A percentile compares a stretch with the other conserved stretches of the same genome.
Conservation (phyloP, 2,329 filamentous ascomycete species). For the Aspergillus glaucus region DNA sequence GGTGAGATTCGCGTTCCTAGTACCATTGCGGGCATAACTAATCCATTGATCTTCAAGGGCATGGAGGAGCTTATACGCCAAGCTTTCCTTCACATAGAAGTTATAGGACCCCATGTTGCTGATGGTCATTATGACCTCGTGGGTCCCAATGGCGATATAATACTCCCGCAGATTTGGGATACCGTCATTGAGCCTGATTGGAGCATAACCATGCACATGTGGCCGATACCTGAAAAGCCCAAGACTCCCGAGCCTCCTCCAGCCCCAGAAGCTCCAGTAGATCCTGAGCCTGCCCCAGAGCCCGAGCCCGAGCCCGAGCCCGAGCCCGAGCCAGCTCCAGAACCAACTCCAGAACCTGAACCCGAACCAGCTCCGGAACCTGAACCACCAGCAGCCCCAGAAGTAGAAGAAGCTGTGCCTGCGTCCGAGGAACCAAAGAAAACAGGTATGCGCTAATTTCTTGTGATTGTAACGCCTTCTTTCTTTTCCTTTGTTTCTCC, state of each 20-base stretch:
- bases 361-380: not conserved
- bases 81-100: slow-evolving; percentile 72
- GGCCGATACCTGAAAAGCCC: slow-evolving; percentile 53
- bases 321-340: slow-evolving; percentile 8
- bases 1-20: slow-evolving; percentile 48
- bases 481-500: not conserved
- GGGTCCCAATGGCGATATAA: slow-evolving; percentile 74
- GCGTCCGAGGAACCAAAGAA: slow-evolving; percentile 25
- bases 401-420: slow-evolving; percentile 10
- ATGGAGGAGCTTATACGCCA: slow-evolving; percentile 85
- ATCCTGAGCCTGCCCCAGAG: slow-evolving; percentile 20
- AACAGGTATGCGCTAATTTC: slow-evolving; percentile 21
- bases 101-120: slow-evolving; percentile 68
- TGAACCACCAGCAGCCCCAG: slow-evolving; percentile 9
- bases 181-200: slow-evolving; percentile 73
- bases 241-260: slow-evolving; percentile 34
- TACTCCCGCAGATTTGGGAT: slow-evolving; percentile 75
- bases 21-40: slow-evolving; percentile 17
- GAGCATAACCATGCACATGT: slow-evolving; percentile 63
- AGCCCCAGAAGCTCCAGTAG: slow-evolving; percentile 24
- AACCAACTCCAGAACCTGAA: slow-evolving; percentile 10
- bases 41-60: slow-evolving; percentile 47
- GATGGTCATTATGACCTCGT: slow-evolving; percentile 75
- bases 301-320: slow-evolving; percentile 12
- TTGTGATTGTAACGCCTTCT: slow-evolving; percentile 7